phyloP scores from a whole-genome alignment of 371 early-diverging fungal species.

The Mortierella sp. region DNA sequence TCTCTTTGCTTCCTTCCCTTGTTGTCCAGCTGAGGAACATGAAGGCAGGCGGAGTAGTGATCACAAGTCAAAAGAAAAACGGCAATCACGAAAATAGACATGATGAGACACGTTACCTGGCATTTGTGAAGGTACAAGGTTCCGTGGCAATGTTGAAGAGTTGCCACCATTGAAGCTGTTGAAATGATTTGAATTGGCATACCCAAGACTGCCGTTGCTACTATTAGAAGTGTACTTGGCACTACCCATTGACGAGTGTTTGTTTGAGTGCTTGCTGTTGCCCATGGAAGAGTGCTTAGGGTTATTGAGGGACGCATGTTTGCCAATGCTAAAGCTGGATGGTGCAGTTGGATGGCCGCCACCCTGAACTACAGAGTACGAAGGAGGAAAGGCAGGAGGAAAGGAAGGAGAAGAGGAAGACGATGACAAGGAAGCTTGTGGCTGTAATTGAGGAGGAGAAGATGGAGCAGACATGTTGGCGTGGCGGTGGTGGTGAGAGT shows the following conservation, averaged over 20 bases:
- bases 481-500: not conserved
- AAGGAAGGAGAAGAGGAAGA: constrained; percentile 6
- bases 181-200: constrained; percentile 9
- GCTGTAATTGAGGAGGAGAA: constrained; percentile 2
- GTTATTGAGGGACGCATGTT: constrained; percentile 7
- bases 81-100: not conserved
- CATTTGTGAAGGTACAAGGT: constrained; percentile 18
- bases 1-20: not conserved
- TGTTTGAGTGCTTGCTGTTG: constrained; percentile 33
- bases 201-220: constrained; percentile 34
- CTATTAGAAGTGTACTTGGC: constrained; percentile 31
- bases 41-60: not conserved
- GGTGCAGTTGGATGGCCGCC: constrained; percentile 10
- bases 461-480: constrained; percentile 2
- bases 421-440: constrained; percentile 1
- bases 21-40: not conserved
- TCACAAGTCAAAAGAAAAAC: not conserved
- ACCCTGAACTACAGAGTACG: not conserved
- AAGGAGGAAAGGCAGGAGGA: constrained; percentile 11
- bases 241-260: constrained; percentile 23
- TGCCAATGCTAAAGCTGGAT: constrained; percentile 20
- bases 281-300: constrained; percentile 27
- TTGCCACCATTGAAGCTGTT: constrained; percentile 14
- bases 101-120: constrained; percentile 16
- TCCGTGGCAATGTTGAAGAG: constrained; percentile 15